phyloP scores from a whole-genome alignment of 805 yeast genomes.

The Kazachstania bromeliacearum region DNA sequence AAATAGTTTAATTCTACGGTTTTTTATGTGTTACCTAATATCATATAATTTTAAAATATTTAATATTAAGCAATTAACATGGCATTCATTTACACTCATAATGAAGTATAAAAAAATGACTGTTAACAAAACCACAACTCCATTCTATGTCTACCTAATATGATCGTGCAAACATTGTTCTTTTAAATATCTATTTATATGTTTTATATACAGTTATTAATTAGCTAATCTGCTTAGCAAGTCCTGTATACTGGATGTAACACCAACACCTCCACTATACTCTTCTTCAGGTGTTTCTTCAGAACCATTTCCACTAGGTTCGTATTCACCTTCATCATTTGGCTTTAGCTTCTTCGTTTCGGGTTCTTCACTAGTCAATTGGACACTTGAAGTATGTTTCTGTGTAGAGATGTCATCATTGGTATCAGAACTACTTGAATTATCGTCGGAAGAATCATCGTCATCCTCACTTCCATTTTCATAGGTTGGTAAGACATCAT shows the following conservation, averaged over 20 bases:
- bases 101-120: no score
- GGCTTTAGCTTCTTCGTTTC: slow-evolving; percentile 6
- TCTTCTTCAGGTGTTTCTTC: slow-evolving; percentile 5
- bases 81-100: no score
- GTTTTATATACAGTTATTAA: slow-evolving; percentile 8
- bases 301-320: slow-evolving; percentile 10
- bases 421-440: not conserved
- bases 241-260: slow-evolving; percentile 29
- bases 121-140: no score
- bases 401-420: not conserved
- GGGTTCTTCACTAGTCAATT: slow-evolving; percentile 1
- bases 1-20: no score
- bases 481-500: slow-evolving; percentile 24
- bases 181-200: no score
- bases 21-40: no score
- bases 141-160: no score
- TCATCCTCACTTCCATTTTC: slow-evolving; percentile 13
- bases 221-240: slow-evolving; percentile 28
- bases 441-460: slow-evolving; percentile 2
- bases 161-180: no score
- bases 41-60: no score
- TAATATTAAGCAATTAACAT: no score
- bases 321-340: slow-evolving; percentile 9
- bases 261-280: slow-evolving; percentile 11
- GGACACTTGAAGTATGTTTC: not conserved